phyloP scores from a whole-genome alignment of 352 stramenopile genomes.

The Phytopythium delawarense region DNA sequence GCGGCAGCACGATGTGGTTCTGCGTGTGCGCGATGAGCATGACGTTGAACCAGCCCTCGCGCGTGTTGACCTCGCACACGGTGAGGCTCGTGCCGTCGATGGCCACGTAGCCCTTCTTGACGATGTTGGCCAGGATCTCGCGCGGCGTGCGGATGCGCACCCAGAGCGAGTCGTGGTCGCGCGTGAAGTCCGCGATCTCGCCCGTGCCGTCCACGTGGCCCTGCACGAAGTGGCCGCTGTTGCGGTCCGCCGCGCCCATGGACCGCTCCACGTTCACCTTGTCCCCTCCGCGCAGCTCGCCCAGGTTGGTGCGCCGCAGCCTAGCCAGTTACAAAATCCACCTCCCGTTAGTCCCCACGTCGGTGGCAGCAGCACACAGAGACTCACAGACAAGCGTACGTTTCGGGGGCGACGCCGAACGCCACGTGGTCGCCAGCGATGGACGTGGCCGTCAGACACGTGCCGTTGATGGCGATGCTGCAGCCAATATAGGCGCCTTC shows the following conservation, averaged over 20 bases:
- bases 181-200: conserved; percentile 84
- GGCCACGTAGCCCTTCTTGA: conserved; percentile 94
- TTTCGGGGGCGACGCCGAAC: conserved; percentile 96
- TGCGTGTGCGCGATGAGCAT: conserved; percentile 99
- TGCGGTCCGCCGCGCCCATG: conserved; percentile 87
- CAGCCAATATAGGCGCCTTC: conserved; percentile 89
- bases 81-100: conserved; percentile 98
- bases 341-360: background rate
- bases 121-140: conserved; percentile 91
- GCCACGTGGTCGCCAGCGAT: conserved; percentile 86
- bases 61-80: conserved; percentile 89
- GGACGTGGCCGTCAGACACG: conserved; percentile 95
- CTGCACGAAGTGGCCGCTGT: conserved; percentile 98
- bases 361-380: background rate
- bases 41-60: conserved; percentile 94
- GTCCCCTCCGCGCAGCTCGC: conserved; percentile 71
- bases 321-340: conserved; percentile 10
- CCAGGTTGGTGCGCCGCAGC: conserved; percentile 90
- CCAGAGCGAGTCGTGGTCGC: conserved; percentile 95
- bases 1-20: conserved; percentile 94
- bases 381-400: conserved; percentile 24
- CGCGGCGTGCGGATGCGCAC: conserved; percentile 86
- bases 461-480: conserved; percentile 97
- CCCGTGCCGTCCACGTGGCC: conserved; percentile 97
- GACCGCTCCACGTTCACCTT: conserved; percentile 94